phyloP scores from a whole-genome alignment of 495 filamentous ascomycete genomes.

The Bacidia gigantensis region DNA sequence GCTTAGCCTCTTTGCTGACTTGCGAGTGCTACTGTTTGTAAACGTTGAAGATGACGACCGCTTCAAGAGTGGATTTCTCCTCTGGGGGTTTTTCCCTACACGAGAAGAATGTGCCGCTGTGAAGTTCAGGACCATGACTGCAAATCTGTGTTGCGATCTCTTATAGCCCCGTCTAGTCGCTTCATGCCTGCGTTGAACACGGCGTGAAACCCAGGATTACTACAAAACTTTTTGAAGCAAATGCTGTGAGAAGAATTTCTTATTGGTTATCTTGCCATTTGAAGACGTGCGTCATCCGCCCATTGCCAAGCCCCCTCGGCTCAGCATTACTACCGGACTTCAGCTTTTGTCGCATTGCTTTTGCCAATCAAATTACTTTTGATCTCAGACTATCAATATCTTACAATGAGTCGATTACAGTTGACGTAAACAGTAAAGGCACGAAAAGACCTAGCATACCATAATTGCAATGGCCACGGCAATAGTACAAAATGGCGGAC shows the following conservation, averaged over 20 bases:
- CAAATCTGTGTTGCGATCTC: neutral
- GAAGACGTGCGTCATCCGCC: too few species aligned
- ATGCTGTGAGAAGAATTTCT: too few species aligned
- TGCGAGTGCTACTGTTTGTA: constrained; percentile 41
- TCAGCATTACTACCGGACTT: too few species aligned
- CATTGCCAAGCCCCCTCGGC: too few species aligned
- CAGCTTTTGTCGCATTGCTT: too few species aligned
- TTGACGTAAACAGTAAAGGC: too few species aligned
- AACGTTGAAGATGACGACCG: constrained; percentile 36
- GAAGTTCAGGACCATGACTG: constrained; percentile 20
- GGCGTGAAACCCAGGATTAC: neutral
- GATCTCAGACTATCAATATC: too few species aligned
- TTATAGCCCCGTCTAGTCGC: neutral
- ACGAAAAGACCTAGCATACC: too few species aligned
- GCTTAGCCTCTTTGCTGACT: constrained; percentile 30
- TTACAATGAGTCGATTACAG: too few species aligned
- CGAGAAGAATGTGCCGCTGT: constrained; percentile 24
- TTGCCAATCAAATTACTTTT: too few species aligned
- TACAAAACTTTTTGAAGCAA: neutral
- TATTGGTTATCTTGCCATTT: too few species aligned
- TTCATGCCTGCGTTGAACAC: neutral
- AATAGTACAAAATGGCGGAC: constrained; percentile 4
- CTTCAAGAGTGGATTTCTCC: constrained; percentile 22
- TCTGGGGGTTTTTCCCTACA: constrained; percentile 17
- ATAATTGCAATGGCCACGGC: constrained; percentile 4